Evolutionary conservation across 176 grass and related monocot genomes (phyloP).

Genomic region (Chrysopogon serrulatus): DNA sequence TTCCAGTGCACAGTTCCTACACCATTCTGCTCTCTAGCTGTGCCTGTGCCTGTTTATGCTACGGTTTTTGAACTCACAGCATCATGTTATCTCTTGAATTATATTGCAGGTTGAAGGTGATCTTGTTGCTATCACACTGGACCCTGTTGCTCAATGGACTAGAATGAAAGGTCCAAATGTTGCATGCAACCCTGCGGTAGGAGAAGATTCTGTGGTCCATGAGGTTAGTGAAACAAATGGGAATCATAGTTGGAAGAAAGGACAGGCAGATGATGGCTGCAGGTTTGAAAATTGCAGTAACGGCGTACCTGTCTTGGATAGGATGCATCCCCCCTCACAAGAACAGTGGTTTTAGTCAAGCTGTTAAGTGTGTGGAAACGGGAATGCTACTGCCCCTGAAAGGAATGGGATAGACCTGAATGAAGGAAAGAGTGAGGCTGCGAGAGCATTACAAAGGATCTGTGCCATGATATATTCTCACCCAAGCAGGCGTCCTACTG

Average conservation of each 20-base stretch:
- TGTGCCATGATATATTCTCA: constrained; percentile 61
- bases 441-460: constrained; percentile 66
- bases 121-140: constrained; percentile 71
- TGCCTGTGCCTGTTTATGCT: background rate
- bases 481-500: constrained; percentile 74
- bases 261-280: constrained; percentile 33
- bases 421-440: constrained; percentile 43
- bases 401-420: constrained; percentile 10
- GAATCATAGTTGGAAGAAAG: constrained; percentile 31
- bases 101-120: constrained; percentile 86
- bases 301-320: constrained; percentile 25
- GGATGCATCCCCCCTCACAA: constrained; percentile 50
- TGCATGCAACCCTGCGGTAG: constrained; percentile 33
- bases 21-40: constrained; percentile 5
- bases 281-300: constrained; percentile 35
- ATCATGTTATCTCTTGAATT: constrained; percentile 17
- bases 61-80: background rate
- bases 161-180: constrained; percentile 70
- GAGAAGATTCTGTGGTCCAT: constrained; percentile 31
- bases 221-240: constrained; percentile 48
- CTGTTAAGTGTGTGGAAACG: constrained; percentile 58
- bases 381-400: constrained; percentile 37
- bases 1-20: background rate
- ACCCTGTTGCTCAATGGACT: constrained; percentile 71
- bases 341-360: constrained; percentile 69